Base-by-base conservation (phyloP, 2,329 filamentous ascomycete genomes). In the Didymellaceae sp. region DNA sequence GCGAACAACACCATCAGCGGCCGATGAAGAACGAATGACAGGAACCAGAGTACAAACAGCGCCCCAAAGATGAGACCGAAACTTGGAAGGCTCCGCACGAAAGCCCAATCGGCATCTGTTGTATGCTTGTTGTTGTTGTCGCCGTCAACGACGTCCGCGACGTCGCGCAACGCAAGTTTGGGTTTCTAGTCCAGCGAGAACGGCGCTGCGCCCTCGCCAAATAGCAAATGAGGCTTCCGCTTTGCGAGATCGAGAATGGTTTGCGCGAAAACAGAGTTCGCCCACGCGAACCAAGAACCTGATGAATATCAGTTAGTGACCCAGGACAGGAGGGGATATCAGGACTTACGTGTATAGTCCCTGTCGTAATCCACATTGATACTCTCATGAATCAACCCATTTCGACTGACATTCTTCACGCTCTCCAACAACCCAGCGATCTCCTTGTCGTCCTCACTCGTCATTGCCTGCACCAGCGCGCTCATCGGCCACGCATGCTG, bases 401-500 rank as follows among this genome's bases (percentile, higher is more conserved):
- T 79, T 43, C 80, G 81, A 54, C 88, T 89, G 1, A 88, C 88
- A 53, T 85, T 81, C 52, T 94, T 85, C 30, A 99, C 94, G 24
- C 87, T 72, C 6, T 85, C 78, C 20, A 99, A 74, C 55, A 88
- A 89, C 39, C 83, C 80, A 53, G 75, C 78, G 57, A 99, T 97
- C 76, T 99, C 94, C 0, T 81, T 78, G 54, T 96, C 92, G 49
- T 92, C 81, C 41, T 93, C 82, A 5, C 86, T 88, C 0, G 94
- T 99, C 82, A 94, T 91, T 2, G 90, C 91, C 74, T 97, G 92
- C 16, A 97, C 84, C 7, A 99, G 80, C 55, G 97, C 77, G 70
- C 90, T 94, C 91, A 99, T 97, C 0, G 94, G 94, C 94, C 94
- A 99, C 6, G 93, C 94, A 60, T 96, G 90, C 63, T 84, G 78